Percentiles rank a stretch among this genome's conserved stretches.
Conservation (phyloP, 1,284 basidiomycete genomes). For the Microbotryomycetes sp. region DNA sequence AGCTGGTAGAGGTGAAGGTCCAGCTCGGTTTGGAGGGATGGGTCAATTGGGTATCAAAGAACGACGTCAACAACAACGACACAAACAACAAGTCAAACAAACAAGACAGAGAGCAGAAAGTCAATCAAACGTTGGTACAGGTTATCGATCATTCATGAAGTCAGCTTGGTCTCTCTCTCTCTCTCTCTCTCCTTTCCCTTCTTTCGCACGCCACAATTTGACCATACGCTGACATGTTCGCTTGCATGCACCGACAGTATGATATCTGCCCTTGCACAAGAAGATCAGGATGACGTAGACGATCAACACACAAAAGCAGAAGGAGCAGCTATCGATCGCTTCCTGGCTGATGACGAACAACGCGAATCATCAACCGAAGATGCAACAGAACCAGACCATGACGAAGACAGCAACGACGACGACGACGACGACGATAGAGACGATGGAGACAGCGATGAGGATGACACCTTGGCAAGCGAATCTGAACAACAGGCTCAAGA, state of each 20-base stretch:
- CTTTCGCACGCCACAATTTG: neutral
- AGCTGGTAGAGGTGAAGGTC: constrained; percentile 15
- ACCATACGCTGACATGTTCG: neutral
- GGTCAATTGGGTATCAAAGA: constrained; percentile 8
- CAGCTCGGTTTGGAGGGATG: constrained; percentile 23
- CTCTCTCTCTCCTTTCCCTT: neutral
- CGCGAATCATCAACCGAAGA: neutral
- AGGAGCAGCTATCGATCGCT: neutral
- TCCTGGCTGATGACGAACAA: neutral
- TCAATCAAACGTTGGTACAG: neutral
- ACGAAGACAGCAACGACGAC: neutral
- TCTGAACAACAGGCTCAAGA: too few relatives aligned
- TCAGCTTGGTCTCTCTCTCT: neutral
- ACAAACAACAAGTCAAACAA: neutral
- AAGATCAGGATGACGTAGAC: constrained; percentile 10
- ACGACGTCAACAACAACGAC: neutral
- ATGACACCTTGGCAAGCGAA: too few relatives aligned
- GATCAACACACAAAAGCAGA: neutral
- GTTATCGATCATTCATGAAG: constrained; percentile 15
- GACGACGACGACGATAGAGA: neutral
- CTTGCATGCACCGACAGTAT: constrained; percentile 11
- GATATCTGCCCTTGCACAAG: constrained; percentile 27
- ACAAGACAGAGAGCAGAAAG: neutral
- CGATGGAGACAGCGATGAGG: neutral
- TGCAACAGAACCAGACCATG: neutral